A percentile compares a stretch with the other conserved stretches of the same genome.
Evolutionary conservation across 2,329 filamentous ascomycete species (phyloP).

Genomic region (Periglandula ipomoeae): DNA sequence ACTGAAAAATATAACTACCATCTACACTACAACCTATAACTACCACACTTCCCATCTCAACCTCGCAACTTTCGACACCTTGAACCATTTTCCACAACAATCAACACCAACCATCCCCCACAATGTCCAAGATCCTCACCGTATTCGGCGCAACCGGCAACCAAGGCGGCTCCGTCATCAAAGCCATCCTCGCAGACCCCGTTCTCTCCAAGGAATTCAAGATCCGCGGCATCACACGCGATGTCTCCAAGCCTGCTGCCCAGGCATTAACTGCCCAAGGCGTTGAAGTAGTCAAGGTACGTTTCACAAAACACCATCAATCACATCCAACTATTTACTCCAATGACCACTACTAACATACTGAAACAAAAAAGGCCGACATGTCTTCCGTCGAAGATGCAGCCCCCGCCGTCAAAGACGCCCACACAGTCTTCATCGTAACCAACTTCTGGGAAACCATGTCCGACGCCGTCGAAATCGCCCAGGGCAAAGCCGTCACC

Average conservation of each 20-base stretch:
- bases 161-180: constrained; percentile 39
- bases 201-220: constrained; percentile 33
- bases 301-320: not conserved
- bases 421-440: constrained; percentile 34
- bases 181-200: constrained; percentile 35
- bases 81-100: not conserved
- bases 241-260: constrained; percentile 29
- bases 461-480: constrained; percentile 26
- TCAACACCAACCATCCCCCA: not conserved
- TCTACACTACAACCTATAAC: no score
- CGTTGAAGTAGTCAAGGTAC: constrained; percentile 29
- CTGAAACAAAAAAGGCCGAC: no score
- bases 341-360: no score
- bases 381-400: constrained; percentile 27
- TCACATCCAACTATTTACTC: no score
- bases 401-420: constrained; percentile 27
- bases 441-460: constrained; percentile 30
- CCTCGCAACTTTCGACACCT: no score
- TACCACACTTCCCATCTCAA: no score
- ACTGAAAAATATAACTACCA: no score
- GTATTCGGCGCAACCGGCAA: constrained; percentile 41
- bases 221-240: constrained; percentile 39
- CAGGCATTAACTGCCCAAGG: constrained; percentile 29
- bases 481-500: constrained; percentile 35
- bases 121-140: constrained; percentile 29